phyloP scores from a whole-genome alignment of 2,329 filamentous ascomycete species.

The Fonsecaea pedrosoi region DNA sequence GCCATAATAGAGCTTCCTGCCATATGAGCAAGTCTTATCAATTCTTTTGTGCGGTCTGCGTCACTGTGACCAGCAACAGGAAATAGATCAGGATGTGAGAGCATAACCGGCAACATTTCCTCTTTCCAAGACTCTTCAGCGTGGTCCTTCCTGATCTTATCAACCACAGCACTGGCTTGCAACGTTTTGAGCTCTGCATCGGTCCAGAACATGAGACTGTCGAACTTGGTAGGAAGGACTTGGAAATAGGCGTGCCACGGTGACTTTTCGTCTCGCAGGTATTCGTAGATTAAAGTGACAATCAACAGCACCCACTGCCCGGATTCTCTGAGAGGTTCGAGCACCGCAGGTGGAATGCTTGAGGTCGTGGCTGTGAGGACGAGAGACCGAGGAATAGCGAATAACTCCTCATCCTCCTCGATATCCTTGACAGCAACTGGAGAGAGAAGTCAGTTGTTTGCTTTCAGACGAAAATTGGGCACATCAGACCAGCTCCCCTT shows the following conservation, averaged over 20 bases:
- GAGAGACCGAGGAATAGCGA: slow-evolving; percentile 74
- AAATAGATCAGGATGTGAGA: slow-evolving; percentile 52
- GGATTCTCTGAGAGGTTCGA: slow-evolving; percentile 59
- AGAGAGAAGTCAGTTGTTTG: slow-evolving; percentile 24
- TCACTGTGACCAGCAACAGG: slow-evolving; percentile 45
- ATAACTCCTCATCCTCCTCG: slow-evolving; percentile 75
- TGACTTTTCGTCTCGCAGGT: slow-evolving; percentile 64
- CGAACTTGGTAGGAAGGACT: slow-evolving; percentile 73
- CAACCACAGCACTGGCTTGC: slow-evolving; percentile 76
- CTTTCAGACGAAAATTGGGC: slow-evolving; percentile 37
- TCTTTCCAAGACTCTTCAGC: slow-evolving; percentile 73
- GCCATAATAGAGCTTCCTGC: slow-evolving; percentile 93
- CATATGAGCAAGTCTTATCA: slow-evolving; percentile 69
- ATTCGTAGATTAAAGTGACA: slow-evolving; percentile 80
- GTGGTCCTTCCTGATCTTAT: slow-evolving; percentile 75
- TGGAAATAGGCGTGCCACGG: slow-evolving; percentile 79
- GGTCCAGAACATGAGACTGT: slow-evolving; percentile 91
- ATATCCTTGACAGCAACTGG: slow-evolving; percentile 71
- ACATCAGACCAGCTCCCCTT: slow-evolving; percentile 64
- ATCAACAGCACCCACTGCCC: slow-evolving; percentile 68
- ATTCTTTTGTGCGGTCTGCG: slow-evolving; percentile 43
- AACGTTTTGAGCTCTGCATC: slow-evolving; percentile 72
- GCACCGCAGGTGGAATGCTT: slow-evolving; percentile 64
- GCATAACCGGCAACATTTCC: slow-evolving; percentile 61
- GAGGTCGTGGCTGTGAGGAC: slow-evolving; percentile 79